These are phyloP conservation scores for Ascomycota sp. DNA, from an alignment of 2,329 filamentous ascomycete species.

Conservation along the genomic window DNA sequence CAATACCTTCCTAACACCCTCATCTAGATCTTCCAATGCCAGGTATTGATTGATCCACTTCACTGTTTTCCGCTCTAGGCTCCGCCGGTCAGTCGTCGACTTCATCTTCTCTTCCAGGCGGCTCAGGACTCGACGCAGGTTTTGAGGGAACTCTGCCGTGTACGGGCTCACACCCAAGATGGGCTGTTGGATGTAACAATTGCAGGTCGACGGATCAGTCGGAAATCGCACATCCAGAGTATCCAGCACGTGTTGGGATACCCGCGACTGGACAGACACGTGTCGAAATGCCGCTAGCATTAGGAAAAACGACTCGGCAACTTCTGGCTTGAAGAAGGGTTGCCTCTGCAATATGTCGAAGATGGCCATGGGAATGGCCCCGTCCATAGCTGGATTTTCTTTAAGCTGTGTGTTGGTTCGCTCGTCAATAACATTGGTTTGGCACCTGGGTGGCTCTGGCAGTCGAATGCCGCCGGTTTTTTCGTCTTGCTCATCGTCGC, in stretches of 20 bases:
- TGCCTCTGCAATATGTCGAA: slow-evolving; percentile 75
- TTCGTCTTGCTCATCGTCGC: slow-evolving; percentile 24
- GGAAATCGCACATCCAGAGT: slow-evolving; percentile 40
- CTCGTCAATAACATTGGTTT: slow-evolving; percentile 24
- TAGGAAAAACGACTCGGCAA: slow-evolving; percentile 62
- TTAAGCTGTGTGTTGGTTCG: slow-evolving; percentile 31
- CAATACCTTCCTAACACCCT: slow-evolving; percentile 33
- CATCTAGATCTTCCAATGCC: slow-evolving; percentile 27
- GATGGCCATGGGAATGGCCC: slow-evolving; percentile 83
- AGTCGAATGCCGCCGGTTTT: slow-evolving; percentile 23
- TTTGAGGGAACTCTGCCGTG: slow-evolving; percentile 52
- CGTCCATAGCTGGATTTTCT: slow-evolving; percentile 66
- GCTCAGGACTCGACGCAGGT: slow-evolving; percentile 43
- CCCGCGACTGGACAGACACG: slow-evolving; percentile 40
- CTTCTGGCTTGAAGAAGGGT: slow-evolving; percentile 41
- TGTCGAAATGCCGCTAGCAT: slow-evolving; percentile 52
- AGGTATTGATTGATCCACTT: slow-evolving; percentile 36
- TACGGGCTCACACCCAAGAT: slow-evolving; percentile 42
- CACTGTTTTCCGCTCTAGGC: slow-evolving; percentile 25
- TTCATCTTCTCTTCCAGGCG: slow-evolving; percentile 33
- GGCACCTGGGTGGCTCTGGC: slow-evolving; percentile 21
- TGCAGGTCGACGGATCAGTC: slow-evolving; percentile 39
- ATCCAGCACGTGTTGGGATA: slow-evolving; percentile 55
- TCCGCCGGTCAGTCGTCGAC: slow-evolving; percentile 22
- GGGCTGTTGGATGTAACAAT: slow-evolving; percentile 51